Evolutionary conservation across 345 rosid genomes (phyloP).

Genomic region (Microthlaspi erraticum): DNA sequence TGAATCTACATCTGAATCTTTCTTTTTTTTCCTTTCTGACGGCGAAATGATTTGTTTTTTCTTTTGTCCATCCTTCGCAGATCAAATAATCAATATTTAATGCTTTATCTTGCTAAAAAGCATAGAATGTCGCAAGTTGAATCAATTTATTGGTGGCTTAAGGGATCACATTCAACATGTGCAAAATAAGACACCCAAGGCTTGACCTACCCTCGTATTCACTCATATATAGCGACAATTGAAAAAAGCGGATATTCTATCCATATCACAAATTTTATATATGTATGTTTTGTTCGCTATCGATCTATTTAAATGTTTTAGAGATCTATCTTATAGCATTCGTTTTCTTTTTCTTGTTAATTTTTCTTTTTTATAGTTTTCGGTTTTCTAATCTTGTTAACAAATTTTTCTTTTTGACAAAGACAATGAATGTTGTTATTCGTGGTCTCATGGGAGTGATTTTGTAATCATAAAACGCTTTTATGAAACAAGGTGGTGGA

Average conservation of each 20-base stretch:
- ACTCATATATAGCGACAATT: conserved; percentile 13
- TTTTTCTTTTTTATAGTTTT: too few relatives aligned
- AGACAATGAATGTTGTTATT: too few relatives aligned
- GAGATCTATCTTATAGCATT: too few relatives aligned
- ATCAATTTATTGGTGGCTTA: conserved; percentile 36
- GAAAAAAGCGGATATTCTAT: neutral
- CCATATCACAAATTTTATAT: too few relatives aligned
- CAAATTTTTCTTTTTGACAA: too few relatives aligned
- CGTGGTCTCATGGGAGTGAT: too few relatives aligned
- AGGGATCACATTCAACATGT: conserved; percentile 30
- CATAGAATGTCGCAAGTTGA: neutral
- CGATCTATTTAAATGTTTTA: too few relatives aligned
- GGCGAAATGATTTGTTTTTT: conserved; percentile 24
- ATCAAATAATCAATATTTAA: neutral
- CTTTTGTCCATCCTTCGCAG: neutral
- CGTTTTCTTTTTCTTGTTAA: too few relatives aligned
- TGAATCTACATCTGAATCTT: neutral
- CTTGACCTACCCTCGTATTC: conserved; percentile 27
- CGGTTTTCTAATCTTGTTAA: too few relatives aligned
- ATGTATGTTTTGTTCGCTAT: too few relatives aligned
- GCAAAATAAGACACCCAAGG: conserved; percentile 19
- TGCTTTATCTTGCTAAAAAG: neutral
- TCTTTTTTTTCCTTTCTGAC: conserved; percentile 22
- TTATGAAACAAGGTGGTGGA: too few relatives aligned
- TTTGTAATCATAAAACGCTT: too few relatives aligned